Evolutionary conservation across 176 grass and related monocot genomes (phyloP).

Genomic region (Avena eriantha): DNA sequence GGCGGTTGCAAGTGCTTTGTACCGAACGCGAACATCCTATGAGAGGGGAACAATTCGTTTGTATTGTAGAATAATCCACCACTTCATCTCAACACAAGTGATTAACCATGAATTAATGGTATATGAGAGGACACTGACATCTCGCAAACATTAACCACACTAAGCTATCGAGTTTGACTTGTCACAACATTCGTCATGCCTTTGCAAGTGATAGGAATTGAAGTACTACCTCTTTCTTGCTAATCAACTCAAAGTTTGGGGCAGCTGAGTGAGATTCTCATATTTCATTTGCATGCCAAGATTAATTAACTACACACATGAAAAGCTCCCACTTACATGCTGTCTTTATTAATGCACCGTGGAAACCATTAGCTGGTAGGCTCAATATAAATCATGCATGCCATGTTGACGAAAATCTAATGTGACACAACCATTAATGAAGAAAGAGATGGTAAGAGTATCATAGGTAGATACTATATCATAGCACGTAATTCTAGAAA

Average conservation of each 20-base stretch:
- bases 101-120: not conserved
- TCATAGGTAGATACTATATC: no score
- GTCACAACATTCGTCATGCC: not conserved
- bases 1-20: slow-evolving; percentile 36
- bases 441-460: no score
- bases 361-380: not conserved
- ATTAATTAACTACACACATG: not conserved
- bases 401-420: no score
- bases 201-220: slow-evolving; percentile 32
- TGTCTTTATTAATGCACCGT: not conserved
- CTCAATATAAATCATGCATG: no score
- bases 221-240: not conserved
- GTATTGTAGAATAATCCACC: slow-evolving; percentile 39
- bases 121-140: not conserved
- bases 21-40: slow-evolving; percentile 52
- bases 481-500: no score
- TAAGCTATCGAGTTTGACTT: slow-evolving; percentile 51
- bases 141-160: slow-evolving; percentile 37
- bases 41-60: slow-evolving; percentile 7
- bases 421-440: no score
- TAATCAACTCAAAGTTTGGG: slow-evolving; percentile 15
- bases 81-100: not conserved
- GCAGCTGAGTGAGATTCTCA: slow-evolving; percentile 3
- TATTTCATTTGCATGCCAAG: slow-evolving; percentile 5
- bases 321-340: not conserved